Evolutionary conservation across 2,329 filamentous ascomycete genomes (phyloP).

Genomic region (Neurospora crassa): DNA sequence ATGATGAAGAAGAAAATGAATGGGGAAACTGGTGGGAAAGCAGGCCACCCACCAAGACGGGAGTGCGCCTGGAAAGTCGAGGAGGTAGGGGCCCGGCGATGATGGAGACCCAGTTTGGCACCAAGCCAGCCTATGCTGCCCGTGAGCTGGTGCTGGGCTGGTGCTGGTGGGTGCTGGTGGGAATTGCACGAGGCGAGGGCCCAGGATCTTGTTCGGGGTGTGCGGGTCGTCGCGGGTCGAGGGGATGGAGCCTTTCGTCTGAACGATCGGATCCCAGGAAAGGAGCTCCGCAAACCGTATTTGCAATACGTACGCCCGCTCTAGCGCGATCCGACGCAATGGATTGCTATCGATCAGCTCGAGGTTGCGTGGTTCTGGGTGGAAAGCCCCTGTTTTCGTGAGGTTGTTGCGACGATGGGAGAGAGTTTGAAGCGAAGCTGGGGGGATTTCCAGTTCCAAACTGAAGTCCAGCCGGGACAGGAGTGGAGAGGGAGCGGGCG

Average conservation of each 20-base stretch:
- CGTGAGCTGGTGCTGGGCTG: not conserved
- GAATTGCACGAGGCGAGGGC: slow-evolving; percentile 6
- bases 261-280: not conserved
- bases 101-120: not conserved
- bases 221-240: slow-evolving; percentile 14
- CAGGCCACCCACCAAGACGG: not conserved
- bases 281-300: slow-evolving; percentile 3
- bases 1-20: slow-evolving; percentile 18
- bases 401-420: not conserved
- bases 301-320: slow-evolving; percentile 6
- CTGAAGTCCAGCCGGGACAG: not conserved
- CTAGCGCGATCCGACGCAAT: slow-evolving; percentile 16
- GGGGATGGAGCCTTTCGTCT: slow-evolving; percentile 1
- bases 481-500: not conserved
- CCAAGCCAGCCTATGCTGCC: not conserved
- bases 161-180: not conserved
- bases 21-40: slow-evolving; percentile 2
- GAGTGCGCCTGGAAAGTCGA: slow-evolving; percentile 1
- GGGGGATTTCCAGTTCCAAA: not conserved
- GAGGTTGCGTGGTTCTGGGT: slow-evolving; percentile 6
- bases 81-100: slow-evolving; percentile 6
- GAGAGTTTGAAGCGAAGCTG: not conserved
- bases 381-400: not conserved
- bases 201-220: slow-evolving; percentile 9
- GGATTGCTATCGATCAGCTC: slow-evolving; percentile 10